phyloP scores from a whole-genome alignment of 2,329 filamentous ascomycete genomes.

The Gaeumannomyces sp. region DNA sequence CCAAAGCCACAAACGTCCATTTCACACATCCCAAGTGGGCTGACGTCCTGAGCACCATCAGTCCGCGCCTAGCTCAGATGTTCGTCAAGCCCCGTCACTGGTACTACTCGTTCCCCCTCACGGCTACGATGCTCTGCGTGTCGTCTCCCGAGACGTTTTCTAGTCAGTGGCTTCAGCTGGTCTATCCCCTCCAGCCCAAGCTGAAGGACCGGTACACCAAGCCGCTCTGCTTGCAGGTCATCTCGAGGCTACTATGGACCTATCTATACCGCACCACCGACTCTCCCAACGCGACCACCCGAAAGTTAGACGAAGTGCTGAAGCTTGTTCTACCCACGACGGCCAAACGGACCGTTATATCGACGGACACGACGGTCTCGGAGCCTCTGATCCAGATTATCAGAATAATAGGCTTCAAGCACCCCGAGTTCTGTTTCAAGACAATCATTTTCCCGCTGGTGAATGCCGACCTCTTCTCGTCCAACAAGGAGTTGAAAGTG shows the following conservation, averaged over 20 bases:
- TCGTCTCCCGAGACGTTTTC: slow-evolving; percentile 80
- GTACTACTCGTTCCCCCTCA: slow-evolving; percentile 80
- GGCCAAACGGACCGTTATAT: slow-evolving; percentile 73
- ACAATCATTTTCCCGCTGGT: slow-evolving; percentile 92
- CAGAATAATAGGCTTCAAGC: slow-evolving; percentile 86
- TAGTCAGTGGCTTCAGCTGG: slow-evolving; percentile 78
- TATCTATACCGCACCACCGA: slow-evolving; percentile 85
- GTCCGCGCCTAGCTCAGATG: slow-evolving; percentile 74
- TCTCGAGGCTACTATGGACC: slow-evolving; percentile 88
- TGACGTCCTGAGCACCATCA: slow-evolving; percentile 72
- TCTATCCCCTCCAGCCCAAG: slow-evolving; percentile 70
- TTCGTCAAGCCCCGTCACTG: slow-evolving; percentile 90
- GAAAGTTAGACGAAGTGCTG: slow-evolving; percentile 86
- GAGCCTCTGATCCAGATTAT: slow-evolving; percentile 92
- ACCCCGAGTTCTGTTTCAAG: slow-evolving; percentile 89
- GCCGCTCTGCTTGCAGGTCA: slow-evolving; percentile 76
- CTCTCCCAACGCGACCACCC: slow-evolving; percentile 56
- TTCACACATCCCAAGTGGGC: slow-evolving; percentile 80
- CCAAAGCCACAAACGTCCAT: slow-evolving; percentile 67
- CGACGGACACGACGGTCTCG: slow-evolving; percentile 74
- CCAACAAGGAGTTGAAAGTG: slow-evolving; percentile 70
- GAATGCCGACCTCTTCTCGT: slow-evolving; percentile 81
- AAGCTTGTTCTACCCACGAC: slow-evolving; percentile 69
- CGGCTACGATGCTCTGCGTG: slow-evolving; percentile 79
- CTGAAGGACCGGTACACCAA: slow-evolving; percentile 78